phyloP scores from a whole-genome alignment of 202 grass and related monocot species.

The Cymbopogon flexuosus region DNA sequence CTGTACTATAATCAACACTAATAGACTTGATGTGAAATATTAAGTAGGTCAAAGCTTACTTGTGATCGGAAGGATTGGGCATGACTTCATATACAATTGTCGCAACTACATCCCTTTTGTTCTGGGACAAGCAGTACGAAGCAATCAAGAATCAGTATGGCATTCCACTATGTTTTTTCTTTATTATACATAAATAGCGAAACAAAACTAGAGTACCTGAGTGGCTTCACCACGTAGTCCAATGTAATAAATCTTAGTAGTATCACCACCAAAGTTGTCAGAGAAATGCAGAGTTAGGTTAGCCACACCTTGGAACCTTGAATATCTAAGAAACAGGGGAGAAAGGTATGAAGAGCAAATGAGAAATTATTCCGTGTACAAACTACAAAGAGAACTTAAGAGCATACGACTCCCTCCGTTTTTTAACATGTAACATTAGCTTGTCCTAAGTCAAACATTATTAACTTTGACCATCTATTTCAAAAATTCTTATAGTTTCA shows the following conservation, averaged over 20 bases:
- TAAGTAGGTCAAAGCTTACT: constrained; percentile 50
- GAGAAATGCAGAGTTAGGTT: constrained; percentile 95
- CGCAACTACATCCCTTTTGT: constrained; percentile 96
- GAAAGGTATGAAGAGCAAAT: constrained; percentile 10
- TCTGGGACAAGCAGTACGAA: constrained; percentile 34
- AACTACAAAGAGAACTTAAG: neutral
- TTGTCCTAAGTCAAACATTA: neutral
- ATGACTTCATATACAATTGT: constrained; percentile 98
- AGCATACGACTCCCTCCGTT: neutral
- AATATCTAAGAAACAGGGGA: constrained; percentile 53
- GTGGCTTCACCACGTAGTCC: constrained; percentile 95
- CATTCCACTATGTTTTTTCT: constrained; percentile 8
- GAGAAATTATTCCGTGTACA: neutral
- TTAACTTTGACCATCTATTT: neutral
- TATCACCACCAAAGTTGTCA: constrained; percentile 86
- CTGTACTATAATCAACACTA: neutral
- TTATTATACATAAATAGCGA: constrained; percentile 20
- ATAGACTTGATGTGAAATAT: constrained; percentile 4
- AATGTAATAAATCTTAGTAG: constrained; percentile 92
- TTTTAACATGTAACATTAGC: neutral
- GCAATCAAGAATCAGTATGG: constrained; percentile 34
- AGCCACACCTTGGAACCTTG: constrained; percentile 93
- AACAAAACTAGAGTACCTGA: constrained; percentile 51
- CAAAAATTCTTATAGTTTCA: neutral
- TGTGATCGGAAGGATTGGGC: constrained; percentile 94